Percentiles rank a stretch among this genome's conserved stretches.
These are phyloP conservation scores for Magnaporthales sp. DNA, from an alignment of 2,329 filamentous ascomycete genomes.

Conservation along the genomic window DNA sequence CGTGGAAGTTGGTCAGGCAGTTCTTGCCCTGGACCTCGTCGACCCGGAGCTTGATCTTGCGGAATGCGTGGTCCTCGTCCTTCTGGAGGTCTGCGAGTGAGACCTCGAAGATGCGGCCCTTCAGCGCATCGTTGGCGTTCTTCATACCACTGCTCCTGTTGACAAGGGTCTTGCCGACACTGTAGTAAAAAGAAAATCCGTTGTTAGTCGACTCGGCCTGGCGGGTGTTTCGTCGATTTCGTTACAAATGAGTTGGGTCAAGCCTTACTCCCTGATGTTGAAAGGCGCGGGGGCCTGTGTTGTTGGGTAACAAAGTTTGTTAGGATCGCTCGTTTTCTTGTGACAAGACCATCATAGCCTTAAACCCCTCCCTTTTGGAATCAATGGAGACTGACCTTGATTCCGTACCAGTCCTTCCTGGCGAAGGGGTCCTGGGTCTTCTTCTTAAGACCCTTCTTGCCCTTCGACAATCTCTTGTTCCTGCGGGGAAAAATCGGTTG, in stretches of 20 bases:
- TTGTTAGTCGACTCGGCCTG: constrained; percentile 5
- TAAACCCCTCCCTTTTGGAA: neutral
- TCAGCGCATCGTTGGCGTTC: constrained; percentile 98
- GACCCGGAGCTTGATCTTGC: constrained; percentile 97
- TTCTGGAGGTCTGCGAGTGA: constrained; percentile 98
- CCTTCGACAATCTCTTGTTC: constrained; percentile 99
- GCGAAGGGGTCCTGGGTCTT: constrained; percentile 95
- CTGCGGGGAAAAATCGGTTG: constrained; percentile 30
- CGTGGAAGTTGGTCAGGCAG: constrained; percentile 99
- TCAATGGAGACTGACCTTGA: constrained; percentile 60
- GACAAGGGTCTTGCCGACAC: constrained; percentile 98
- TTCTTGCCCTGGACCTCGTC: constrained; percentile 99
- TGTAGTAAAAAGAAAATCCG: constrained; percentile 29
- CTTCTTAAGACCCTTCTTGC: constrained; percentile 99
- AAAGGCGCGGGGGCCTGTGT: constrained; percentile 84
- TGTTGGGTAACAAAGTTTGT: constrained; percentile 9
- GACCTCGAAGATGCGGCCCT: constrained; percentile 98
- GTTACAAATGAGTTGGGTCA: constrained; percentile 13
- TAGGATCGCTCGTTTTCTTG: neutral
- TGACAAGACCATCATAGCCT: neutral
- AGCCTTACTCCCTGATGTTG: constrained; percentile 85
- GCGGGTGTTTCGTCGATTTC: constrained; percentile 1
- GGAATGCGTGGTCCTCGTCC: constrained; percentile 99
- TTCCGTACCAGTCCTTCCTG: constrained; percentile 97
- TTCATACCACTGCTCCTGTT: constrained; percentile 99